Evolutionary conservation across 805 yeast species (phyloP).

Genomic region (Cyberlindnera subsufficiens): DNA sequence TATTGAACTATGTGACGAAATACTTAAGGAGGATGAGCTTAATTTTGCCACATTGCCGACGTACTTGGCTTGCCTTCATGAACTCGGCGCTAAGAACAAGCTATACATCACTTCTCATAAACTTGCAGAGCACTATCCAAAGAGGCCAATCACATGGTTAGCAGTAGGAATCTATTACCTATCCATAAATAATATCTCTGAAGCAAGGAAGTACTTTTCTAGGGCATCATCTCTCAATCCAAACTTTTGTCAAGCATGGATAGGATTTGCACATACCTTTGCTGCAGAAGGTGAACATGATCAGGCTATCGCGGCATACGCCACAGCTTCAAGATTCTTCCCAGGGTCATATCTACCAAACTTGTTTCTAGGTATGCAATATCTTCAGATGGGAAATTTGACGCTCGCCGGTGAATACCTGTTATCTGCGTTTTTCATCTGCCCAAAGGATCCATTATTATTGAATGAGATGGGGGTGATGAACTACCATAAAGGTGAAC

Average conservation of each 20-base stretch:
- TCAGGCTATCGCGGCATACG: constrained; percentile 94
- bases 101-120: constrained; percentile 78
- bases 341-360: constrained; percentile 89
- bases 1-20: constrained; percentile 60
- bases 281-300: constrained; percentile 99
- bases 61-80: constrained; percentile 80
- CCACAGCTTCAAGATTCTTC: constrained; percentile 88
- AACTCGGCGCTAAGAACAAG: constrained; percentile 75
- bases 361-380: constrained; percentile 93
- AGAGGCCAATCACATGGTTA: constrained; percentile 80
- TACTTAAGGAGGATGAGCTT: constrained; percentile 52
- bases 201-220: constrained; percentile 82
- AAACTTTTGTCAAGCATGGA: constrained; percentile 92
- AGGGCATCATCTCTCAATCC: constrained; percentile 87
- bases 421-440: constrained; percentile 64
- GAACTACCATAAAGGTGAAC: constrained; percentile 69
- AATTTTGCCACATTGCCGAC: constrained; percentile 70
- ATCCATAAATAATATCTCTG: constrained; percentile 62
- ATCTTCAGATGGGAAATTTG: constrained; percentile 78
- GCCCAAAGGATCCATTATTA: constrained; percentile 80
- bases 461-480: constrained; percentile 92
- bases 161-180: constrained; percentile 90
- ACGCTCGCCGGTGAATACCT: constrained; percentile 84
- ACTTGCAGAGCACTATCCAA: constrained; percentile 79
- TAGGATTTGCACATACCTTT: constrained; percentile 97